Evolutionary conservation across 2,329 filamentous ascomycete genomes (phyloP).

Genomic region (Nannizzia gypsea): DNA sequence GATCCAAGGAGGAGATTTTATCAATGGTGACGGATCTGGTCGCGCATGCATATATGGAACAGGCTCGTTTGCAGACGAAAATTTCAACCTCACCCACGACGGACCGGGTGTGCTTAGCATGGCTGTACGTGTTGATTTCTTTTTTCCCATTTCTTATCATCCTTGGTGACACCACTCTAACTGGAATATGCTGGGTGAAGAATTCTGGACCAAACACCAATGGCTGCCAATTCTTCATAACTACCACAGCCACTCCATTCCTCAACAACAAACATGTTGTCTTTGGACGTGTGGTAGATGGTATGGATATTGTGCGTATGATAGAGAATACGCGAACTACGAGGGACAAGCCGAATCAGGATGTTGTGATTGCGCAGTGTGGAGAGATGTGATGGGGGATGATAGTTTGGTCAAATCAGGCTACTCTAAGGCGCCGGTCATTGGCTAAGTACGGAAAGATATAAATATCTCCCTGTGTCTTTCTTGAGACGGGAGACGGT

Average conservation of each 20-base stretch:
- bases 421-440: neutral
- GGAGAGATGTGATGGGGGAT: conserved; percentile 65
- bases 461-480: too few relatives aligned
- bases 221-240: conserved; percentile 96
- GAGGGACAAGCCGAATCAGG: conserved; percentile 71
- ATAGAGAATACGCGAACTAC: conserved; percentile 84
- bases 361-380: conserved; percentile 74
- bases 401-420: neutral
- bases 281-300: conserved; percentile 80
- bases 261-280: conserved; percentile 90
- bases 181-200: conserved; percentile 33
- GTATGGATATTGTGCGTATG: conserved; percentile 83
- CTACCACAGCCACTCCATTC: conserved; percentile 73
- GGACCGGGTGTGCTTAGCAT: conserved; percentile 73
- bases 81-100: conserved; percentile 70
- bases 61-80: conserved; percentile 79
- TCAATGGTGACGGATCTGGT: conserved; percentile 85
- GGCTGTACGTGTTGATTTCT: conserved; percentile 56
- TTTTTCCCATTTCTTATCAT: conserved; percentile 3
- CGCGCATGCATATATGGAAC: conserved; percentile 79
- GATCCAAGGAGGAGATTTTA: conserved; percentile 93
- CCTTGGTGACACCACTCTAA: conserved; percentile 2
- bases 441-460: neutral
- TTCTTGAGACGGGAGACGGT: too few relatives aligned
- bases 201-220: conserved; percentile 89